Evolutionary conservation across 768 basidiomycete genomes (phyloP).

Genomic region (Lentinula guzmanii): DNA sequence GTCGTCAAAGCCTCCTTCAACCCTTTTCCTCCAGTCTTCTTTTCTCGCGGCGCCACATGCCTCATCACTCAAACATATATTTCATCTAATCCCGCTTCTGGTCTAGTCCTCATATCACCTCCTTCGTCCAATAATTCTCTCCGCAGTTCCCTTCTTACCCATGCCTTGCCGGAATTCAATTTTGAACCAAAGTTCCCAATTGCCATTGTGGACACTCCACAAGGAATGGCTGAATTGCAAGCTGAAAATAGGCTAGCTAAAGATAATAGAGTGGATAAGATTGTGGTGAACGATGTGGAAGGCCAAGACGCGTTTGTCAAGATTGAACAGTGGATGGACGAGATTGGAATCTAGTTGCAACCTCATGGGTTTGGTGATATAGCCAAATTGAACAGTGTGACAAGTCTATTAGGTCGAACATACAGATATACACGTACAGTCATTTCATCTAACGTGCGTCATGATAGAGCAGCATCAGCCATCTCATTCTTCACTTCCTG

Average conservation of each 20-base stretch:
- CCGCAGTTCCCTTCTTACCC: conserved; percentile 22
- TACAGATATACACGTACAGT: conserved; percentile 3
- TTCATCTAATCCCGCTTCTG: conserved; percentile 59
- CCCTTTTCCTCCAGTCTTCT: conserved; percentile 54
- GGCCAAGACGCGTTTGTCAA: conserved; percentile 31
- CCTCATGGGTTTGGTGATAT: not conserved
- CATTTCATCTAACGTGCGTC: not conserved
- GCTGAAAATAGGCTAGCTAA: conserved; percentile 33
- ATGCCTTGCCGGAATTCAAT: conserved; percentile 42
- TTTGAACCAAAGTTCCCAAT: conserved; percentile 62
- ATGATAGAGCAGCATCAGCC: conserved; percentile 18
- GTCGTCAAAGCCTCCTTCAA: conserved; percentile 35
- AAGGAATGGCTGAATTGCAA: conserved; percentile 27
- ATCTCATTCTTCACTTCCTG: conserved; percentile 30
- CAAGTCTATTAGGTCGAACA: conserved; percentile 1
- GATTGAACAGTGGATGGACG: conserved; percentile 51
- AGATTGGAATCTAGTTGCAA: conserved; percentile 37
- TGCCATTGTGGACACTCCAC: conserved; percentile 36
- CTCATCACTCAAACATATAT: conserved; percentile 65
- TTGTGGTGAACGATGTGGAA: conserved; percentile 27
- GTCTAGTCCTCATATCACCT: conserved; percentile 55
- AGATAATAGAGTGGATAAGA: conserved; percentile 31
- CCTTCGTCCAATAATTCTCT: conserved; percentile 36
- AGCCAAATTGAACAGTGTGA: not conserved
- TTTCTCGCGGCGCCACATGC: conserved; percentile 41